Evolutionary conservation across 2,329 filamentous ascomycete genomes (phyloP).

Genomic region (Aspergillus aculeatus): DNA sequence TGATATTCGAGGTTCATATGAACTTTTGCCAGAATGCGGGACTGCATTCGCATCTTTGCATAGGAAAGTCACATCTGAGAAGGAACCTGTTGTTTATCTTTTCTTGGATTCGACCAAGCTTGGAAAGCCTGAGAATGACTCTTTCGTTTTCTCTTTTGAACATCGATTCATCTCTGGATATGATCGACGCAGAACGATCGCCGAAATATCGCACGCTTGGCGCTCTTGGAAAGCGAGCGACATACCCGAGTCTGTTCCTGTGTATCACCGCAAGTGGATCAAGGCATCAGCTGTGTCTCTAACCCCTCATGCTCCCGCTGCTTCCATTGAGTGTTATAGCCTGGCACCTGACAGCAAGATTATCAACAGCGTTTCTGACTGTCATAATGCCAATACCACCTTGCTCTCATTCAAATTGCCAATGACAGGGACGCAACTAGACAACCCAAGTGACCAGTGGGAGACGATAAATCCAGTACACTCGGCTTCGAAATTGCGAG

Average conservation of each 20-base stretch:
- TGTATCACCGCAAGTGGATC: conserved; percentile 33
- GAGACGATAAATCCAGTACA: conserved; percentile 27
- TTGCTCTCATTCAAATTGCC: conserved; percentile 30
- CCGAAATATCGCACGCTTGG: conserved; percentile 49
- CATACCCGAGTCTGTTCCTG: conserved; percentile 21
- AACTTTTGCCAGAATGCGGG: conserved; percentile 55
- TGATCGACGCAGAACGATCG: conserved; percentile 48
- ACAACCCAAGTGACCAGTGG: conserved; percentile 24
- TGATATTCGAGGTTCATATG: conserved; percentile 53
- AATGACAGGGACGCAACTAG: conserved; percentile 17
- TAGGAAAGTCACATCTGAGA: conserved; percentile 33
- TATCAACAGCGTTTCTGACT: conserved; percentile 20
- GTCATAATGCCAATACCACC: conserved; percentile 33
- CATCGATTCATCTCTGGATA: conserved; percentile 48
- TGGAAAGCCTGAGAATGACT: conserved; percentile 48
- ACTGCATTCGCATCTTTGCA: conserved; percentile 58
- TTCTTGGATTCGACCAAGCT: conserved; percentile 58
- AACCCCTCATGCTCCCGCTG: conserved; percentile 15
- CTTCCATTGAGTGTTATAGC: conserved; percentile 21
- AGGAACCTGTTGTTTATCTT: conserved; percentile 47
- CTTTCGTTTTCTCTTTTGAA: conserved; percentile 57
- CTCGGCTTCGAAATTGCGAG: conserved; percentile 24
- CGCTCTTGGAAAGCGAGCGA: conserved; percentile 32
- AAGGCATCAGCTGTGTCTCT: conserved; percentile 24
- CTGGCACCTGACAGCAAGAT: conserved; percentile 18